Base-by-base conservation (phyloP, 2,329 filamentous ascomycete genomes). In the Pseudocercospora macadamiae region DNA sequence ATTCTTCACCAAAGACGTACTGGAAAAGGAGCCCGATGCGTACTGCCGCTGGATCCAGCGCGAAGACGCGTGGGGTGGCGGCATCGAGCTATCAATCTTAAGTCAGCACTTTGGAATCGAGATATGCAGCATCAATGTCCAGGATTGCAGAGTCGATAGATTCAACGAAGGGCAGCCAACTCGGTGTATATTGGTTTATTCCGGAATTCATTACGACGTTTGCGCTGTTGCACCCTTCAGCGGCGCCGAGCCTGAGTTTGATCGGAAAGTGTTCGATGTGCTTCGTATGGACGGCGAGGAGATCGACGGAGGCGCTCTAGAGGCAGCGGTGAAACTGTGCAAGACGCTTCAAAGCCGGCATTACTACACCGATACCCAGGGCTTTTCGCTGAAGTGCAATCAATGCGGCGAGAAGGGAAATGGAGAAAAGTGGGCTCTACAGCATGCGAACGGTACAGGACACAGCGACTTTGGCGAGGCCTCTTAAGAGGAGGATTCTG, bases 121-220 rank as follows among this genome's bases (percentile, higher is more conserved):
- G 71, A 91, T 96, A 53, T 90, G 86, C 74, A 90, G 89, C 36
- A 88, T 93, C 64, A 91, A 96, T 72, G 91, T 96, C 2, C 82
- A 88, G 67, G 83, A 85, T 36, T 73, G 86, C 10, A 77, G 86
- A 10, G 80, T 91, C 4, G 88, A 91, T 68, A 84, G 84, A 4
- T 96, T 93, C 76, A 96, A 96, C 64, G 90, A 95, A 70, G 86
- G 86, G 1, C 84, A 84, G 54, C 74, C 78, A 30, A 84, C 82
- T 37, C 83, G 91, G 5, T 93, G 90, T 69, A 86, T 96, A 23
- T 79, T 97, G 21, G 87, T 96, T 0, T 97, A 96, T 75, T 93
- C 89, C 0, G 92, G 92, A 2, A 95, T 97, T 51, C 93, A 97
- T 73, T 97, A 97, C 76, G 93, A 97, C 74, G 88, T 90, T 5